Conservation (phyloP, 2,329 filamentous ascomycete genomes). For the Tolypocladium sp. region DNA sequence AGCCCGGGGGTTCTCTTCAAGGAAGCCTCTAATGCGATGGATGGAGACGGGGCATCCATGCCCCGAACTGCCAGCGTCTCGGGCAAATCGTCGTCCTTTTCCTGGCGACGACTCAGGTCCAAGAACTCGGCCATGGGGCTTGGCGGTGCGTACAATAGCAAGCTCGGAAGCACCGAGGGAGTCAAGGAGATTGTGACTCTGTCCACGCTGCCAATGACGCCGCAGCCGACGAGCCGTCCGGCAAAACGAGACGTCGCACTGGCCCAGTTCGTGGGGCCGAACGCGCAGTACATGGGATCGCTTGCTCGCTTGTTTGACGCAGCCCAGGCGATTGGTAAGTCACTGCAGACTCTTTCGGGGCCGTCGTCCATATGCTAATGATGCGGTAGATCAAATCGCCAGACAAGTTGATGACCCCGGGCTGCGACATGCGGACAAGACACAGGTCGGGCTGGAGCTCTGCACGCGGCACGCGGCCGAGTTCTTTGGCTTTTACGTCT, state of each 20-base stretch:
- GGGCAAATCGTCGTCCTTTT: slow-evolving; percentile 62
- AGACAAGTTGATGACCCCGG: slow-evolving; percentile 94
- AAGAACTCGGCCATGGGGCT: slow-evolving; percentile 72
- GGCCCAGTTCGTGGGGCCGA: slow-evolving; percentile 69
- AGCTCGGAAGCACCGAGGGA: slow-evolving; percentile 11
- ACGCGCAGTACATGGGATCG: slow-evolving; percentile 84
- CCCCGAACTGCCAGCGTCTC: slow-evolving; percentile 52
- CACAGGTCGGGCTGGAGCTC: slow-evolving; percentile 89
- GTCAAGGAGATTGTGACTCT: slow-evolving; percentile 39
- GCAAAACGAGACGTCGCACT: slow-evolving; percentile 62
- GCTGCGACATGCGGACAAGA: slow-evolving; percentile 82
- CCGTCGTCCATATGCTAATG: not conserved
- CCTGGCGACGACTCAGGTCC: slow-evolving; percentile 80
- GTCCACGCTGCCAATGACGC: slow-evolving; percentile 71
- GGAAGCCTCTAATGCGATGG: slow-evolving; percentile 45
- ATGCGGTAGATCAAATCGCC: slow-evolving; percentile 72
- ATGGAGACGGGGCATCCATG: slow-evolving; percentile 33
- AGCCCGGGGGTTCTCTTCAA: slow-evolving; percentile 67
- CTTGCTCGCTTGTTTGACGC: slow-evolving; percentile 88
- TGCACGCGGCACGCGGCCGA: slow-evolving; percentile 90
- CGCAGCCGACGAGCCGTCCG: slow-evolving; percentile 54
- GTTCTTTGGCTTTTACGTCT: slow-evolving; percentile 96
- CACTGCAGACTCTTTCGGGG: not conserved
- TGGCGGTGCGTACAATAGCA: slow-evolving; percentile 34
- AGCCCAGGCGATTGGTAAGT: slow-evolving; percentile 80